phyloP scores from a whole-genome alignment of 768 basidiomycete species.

The Sistotremastrum suecicum region DNA sequence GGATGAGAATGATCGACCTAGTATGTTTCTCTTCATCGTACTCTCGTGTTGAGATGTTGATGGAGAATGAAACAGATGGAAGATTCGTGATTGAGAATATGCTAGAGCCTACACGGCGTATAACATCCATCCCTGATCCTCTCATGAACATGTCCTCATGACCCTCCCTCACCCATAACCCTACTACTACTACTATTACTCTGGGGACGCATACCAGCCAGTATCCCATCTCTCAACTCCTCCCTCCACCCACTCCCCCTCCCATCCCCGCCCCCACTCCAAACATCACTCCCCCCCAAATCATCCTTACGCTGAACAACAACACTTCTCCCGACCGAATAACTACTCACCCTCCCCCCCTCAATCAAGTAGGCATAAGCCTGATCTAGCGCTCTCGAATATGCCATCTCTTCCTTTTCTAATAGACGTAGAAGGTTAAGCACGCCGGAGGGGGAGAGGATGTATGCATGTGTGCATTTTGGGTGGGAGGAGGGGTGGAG shows the following conservation, averaged over 20 bases:
- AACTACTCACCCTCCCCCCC: conserved; percentile 40
- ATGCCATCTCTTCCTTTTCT: conserved; percentile 52
- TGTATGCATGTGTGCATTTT: conserved; percentile 65
- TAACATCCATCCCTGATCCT: conserved; percentile 29
- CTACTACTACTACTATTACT: no score
- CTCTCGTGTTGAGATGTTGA: background rate
- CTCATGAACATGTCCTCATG: background rate
- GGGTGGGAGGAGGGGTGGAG: conserved; percentile 48
- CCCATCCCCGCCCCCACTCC: conserved; percentile 20
- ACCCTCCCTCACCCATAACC: no score
- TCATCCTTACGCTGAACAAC: conserved; percentile 45
- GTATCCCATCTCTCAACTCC: conserved; percentile 31
- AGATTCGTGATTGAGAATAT: conserved; percentile 25
- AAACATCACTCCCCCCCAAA: conserved; percentile 37
- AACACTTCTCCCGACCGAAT: conserved; percentile 53
- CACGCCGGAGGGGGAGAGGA: conserved; percentile 43
- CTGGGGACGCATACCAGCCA: conserved; percentile 13
- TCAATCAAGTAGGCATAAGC: conserved; percentile 54
- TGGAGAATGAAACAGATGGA: conserved; percentile 22
- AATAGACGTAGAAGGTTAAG: conserved; percentile 45
- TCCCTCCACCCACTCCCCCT: conserved; percentile 46
- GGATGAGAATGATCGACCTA: conserved; percentile 66
- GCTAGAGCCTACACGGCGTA: conserved; percentile 25
- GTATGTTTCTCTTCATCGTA: no score
- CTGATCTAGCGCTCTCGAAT: conserved; percentile 66